phyloP scores from a whole-genome alignment of 176 grass and related monocot species.

The Carex pumila region DNA sequence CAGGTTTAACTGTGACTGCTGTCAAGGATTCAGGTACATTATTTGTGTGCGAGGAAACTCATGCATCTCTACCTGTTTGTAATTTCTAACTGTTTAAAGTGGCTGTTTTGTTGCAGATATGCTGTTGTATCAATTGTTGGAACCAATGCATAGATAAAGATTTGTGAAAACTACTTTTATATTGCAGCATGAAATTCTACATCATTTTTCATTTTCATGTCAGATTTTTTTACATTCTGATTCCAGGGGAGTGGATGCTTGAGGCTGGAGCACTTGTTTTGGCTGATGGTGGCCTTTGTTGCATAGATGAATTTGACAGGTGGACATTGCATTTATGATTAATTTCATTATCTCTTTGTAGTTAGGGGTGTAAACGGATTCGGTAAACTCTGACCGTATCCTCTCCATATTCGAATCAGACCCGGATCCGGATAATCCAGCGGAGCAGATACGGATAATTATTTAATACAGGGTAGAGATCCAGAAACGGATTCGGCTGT shows the following conservation, averaged over 20 bases:
- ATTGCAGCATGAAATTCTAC: background rate
- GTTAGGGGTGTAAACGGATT: background rate
- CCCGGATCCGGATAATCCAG: too few species aligned
- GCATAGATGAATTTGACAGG: conserved; percentile 99
- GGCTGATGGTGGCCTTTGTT: conserved; percentile 94
- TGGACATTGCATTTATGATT: conserved; percentile 8
- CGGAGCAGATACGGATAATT: too few species aligned
- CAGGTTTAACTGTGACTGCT: conserved; percentile 90
- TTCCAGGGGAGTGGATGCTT: conserved; percentile 91
- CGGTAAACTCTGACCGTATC: too few species aligned
- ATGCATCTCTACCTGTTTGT: conserved; percentile 7
- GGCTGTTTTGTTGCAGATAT: background rate
- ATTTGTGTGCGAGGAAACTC: background rate
- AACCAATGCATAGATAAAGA: background rate
- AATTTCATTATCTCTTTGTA: background rate
- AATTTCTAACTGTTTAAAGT: background rate
- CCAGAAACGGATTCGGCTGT: too few species aligned
- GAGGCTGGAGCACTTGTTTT: conserved; percentile 95
- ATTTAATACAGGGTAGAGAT: too few species aligned
- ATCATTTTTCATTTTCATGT: background rate
- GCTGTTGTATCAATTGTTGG: background rate
- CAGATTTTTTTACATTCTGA: background rate
- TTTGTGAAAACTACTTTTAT: background rate
- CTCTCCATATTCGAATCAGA: too few species aligned
- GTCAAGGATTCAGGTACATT: conserved; percentile 93